A percentile compares a stretch with the other conserved stretches of the same genome.
These are phyloP conservation scores for Eimeria praecox DNA, from an alignment of 169 alveolate species.

Conservation along the genomic window DNA sequence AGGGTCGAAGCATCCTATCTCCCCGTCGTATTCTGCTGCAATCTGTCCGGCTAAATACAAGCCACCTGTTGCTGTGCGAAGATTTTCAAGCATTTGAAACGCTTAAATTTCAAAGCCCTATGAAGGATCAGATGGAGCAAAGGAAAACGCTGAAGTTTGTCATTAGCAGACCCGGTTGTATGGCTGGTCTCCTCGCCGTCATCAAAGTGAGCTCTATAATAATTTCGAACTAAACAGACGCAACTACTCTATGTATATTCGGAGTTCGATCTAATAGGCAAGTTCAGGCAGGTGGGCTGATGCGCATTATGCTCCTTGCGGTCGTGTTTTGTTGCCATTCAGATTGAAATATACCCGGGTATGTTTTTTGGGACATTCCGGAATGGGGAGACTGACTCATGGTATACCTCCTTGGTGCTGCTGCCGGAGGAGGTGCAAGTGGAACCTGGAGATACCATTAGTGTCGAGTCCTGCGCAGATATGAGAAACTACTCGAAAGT, in stretches of 20 bases:
- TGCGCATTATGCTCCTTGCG: background rate
- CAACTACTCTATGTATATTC: background rate
- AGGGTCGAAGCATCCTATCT: slow-evolving; percentile 71
- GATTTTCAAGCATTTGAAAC: slow-evolving; percentile 73
- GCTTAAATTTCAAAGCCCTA: slow-evolving; percentile 47
- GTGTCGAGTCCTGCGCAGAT: slow-evolving; percentile 41
- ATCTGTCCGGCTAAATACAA: slow-evolving; percentile 67
- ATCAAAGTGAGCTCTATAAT: slow-evolving; percentile 32
- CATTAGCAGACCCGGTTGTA: slow-evolving; percentile 57
- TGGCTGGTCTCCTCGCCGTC: slow-evolving; percentile 70
- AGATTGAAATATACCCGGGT: slow-evolving; percentile 67
- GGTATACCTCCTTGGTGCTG: slow-evolving; percentile 72
- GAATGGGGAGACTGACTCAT: slow-evolving; percentile 69
- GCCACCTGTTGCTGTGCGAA: slow-evolving; percentile 38
- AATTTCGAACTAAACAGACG: background rate
- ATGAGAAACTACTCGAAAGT: slow-evolving; percentile 52
- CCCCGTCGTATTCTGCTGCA: slow-evolving; percentile 73
- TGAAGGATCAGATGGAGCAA: slow-evolving; percentile 54
- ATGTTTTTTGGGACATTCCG: slow-evolving; percentile 67
- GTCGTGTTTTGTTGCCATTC: too few species aligned
- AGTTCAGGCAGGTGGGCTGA: background rate
- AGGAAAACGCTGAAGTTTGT: slow-evolving; percentile 13
- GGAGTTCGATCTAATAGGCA: background rate
- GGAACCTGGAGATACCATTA: slow-evolving; percentile 40
- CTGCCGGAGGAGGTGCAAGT: slow-evolving; percentile 76